Evolutionary conservation across 129 eudicot species (phyloP).

Genomic region (Flaveria sonorensis): DNA sequence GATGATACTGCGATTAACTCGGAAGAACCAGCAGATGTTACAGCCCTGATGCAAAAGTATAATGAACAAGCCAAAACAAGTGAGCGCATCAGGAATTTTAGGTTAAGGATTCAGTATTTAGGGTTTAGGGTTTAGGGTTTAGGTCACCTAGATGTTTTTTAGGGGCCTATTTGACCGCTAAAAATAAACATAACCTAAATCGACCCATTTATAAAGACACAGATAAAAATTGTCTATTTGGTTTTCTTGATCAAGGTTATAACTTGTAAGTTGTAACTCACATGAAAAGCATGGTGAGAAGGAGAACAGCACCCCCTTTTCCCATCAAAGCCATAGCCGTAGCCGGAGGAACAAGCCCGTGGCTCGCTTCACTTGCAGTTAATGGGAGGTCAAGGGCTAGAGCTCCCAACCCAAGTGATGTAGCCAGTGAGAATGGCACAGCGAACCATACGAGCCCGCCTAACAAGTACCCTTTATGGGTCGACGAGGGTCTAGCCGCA

Average conservation of each 20-base stretch:
- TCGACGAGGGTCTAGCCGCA: conserved; percentile 97
- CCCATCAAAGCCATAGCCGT: conserved; percentile 98
- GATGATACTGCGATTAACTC: conserved; percentile 96
- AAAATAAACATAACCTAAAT: conserved; percentile 9
- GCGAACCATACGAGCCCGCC: conserved; percentile 99
- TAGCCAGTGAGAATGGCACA: conserved; percentile 93
- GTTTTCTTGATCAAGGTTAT: neutral
- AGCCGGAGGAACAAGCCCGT: conserved; percentile 95
- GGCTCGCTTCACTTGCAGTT: conserved; percentile 86
- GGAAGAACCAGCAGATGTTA: conserved; percentile 95
- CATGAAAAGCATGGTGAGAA: conserved; percentile 98
- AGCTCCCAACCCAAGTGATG: conserved; percentile 89
- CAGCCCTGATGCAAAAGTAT: conserved; percentile 68
- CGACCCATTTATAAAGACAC: neutral
- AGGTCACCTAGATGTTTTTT: neutral
- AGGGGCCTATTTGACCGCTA: neutral
- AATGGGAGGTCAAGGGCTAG: conserved; percentile 91
- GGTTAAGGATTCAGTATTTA: neutral
- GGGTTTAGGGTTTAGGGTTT: neutral
- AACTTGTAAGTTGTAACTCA: conserved; percentile 36
- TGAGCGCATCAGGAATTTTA: too few relatives aligned
- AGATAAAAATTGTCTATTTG: neutral
- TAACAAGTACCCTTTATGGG: conserved; percentile 93
- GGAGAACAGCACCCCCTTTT: conserved; percentile 89
- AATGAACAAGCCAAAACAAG: neutral